Conservation (phyloP, 805 yeast genomes). For the Torulaspora franciscae region DNA sequence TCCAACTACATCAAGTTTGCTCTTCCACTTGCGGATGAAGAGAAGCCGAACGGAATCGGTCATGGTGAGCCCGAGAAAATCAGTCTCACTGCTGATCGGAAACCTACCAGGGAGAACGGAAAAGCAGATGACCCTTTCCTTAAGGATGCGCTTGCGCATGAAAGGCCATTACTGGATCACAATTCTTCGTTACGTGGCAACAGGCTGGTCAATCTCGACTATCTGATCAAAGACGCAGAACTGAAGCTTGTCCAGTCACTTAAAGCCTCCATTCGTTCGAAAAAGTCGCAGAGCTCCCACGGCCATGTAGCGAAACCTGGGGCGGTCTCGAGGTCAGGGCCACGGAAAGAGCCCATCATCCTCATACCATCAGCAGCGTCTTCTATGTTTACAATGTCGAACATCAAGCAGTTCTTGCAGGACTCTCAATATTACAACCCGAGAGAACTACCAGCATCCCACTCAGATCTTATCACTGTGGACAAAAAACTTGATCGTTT, state of each 20-base stretch:
- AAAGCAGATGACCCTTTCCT: conserved; percentile 31
- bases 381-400: conserved; percentile 57
- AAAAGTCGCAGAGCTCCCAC: conserved; percentile 21
- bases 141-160: conserved; percentile 33
- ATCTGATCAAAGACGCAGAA: conserved; percentile 62
- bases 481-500: conserved; percentile 34
- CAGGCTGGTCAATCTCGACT: conserved; percentile 62
- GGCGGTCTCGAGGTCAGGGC: conserved; percentile 13
- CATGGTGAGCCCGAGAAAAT: conserved; percentile 1
- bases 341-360: conserved; percentile 59
- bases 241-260: conserved; percentile 50
- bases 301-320: conserved; percentile 22
- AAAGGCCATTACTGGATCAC: conserved; percentile 52
- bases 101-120: not conserved
- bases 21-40: conserved; percentile 36
- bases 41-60: conserved; percentile 14
- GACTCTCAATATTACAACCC: conserved; percentile 62
- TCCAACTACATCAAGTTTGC: conserved; percentile 47
- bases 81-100: not conserved
- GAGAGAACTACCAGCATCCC: conserved; percentile 35
- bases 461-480: conserved; percentile 30
- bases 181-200: conserved; percentile 60
- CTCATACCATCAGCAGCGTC: conserved; percentile 77
- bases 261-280: conserved; percentile 35
- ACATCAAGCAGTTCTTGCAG: conserved; percentile 66